Evolutionary conservation across 2,329 filamentous ascomycete genomes (phyloP).

Genomic region (Calonectria hongkongensis): DNA sequence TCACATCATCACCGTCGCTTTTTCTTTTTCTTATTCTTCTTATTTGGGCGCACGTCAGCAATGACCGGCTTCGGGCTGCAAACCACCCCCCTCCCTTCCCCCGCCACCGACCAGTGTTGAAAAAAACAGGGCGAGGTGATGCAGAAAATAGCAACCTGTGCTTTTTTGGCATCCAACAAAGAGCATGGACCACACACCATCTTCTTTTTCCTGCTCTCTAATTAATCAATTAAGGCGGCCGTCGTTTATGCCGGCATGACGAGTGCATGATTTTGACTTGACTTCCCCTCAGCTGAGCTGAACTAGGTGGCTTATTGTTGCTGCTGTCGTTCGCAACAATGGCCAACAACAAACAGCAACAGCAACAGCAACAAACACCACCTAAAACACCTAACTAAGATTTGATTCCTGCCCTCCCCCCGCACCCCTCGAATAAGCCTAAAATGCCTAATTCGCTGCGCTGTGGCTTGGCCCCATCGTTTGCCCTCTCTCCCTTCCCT

Average conservation of each 20-base stretch:
- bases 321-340: neutral
- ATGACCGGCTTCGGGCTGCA: neutral
- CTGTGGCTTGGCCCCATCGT: slow-evolving; percentile 16
- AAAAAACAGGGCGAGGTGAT: neutral
- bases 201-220: neutral
- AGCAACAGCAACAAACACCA: neutral
- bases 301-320: neutral
- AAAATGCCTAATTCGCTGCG: neutral
- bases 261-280: neutral
- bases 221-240: slow-evolving; percentile 5
- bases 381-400: neutral
- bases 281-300: slow-evolving; percentile 7
- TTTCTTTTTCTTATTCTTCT: neutral
- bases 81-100: too few species aligned
- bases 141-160: slow-evolving; percentile 16
- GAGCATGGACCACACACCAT: slow-evolving; percentile 17
- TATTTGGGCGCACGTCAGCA: neutral
- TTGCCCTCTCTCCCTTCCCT: slow-evolving; percentile 2
- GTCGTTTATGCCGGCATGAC: slow-evolving; percentile 11
- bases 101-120: neutral
- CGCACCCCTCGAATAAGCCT: neutral
- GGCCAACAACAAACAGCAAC: neutral
- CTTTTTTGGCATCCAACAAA: neutral
- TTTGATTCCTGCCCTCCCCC: neutral
- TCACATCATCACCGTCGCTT: slow-evolving; percentile 20